A percentile compares a stretch with the other conserved stretches of the same genome.
phyloP scores from a whole-genome alignment of 331 rosid species.

The Malus hybrid region DNA sequence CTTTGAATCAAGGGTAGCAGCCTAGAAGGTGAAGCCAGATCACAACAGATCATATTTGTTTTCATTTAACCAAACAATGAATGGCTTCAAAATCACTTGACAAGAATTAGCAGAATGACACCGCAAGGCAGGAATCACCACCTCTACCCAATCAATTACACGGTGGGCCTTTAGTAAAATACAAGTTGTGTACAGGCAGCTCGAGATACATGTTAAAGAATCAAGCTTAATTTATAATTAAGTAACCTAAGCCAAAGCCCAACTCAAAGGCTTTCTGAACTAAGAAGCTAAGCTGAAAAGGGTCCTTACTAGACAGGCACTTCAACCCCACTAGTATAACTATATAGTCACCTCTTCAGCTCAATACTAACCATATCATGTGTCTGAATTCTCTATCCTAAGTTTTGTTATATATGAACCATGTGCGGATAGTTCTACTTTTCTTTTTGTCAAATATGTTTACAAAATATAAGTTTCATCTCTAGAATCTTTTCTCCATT shows the following conservation, averaged over 20 bases:
- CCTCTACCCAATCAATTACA: background rate
- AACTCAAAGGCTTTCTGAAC: background rate
- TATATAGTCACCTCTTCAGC: background rate
- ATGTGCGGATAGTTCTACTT: too few relatives aligned
- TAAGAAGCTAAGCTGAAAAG: background rate
- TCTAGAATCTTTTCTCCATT: background rate
- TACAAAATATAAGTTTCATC: background rate
- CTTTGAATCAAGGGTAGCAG: background rate
- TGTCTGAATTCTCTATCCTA: background rate
- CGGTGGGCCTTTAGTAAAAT: too few relatives aligned
- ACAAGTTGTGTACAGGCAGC: background rate
- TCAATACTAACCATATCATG: background rate
- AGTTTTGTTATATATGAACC: background rate
- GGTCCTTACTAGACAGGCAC: background rate
- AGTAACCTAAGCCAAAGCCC: background rate
- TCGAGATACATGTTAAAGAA: background rate
- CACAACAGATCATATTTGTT: background rate
- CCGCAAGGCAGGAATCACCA: background rate
- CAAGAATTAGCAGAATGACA: background rate
- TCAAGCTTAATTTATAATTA: background rate
- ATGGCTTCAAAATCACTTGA: background rate
- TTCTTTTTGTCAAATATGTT: background rate
- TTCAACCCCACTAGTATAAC: background rate
- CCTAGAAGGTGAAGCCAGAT: background rate
- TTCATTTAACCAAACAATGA: background rate